A percentile compares a stretch with the other conserved stretches of the same genome.
Evolutionary conservation across 2,329 filamentous ascomycete species (phyloP).

Genomic region (Hymenoscyphus fructigenus): DNA sequence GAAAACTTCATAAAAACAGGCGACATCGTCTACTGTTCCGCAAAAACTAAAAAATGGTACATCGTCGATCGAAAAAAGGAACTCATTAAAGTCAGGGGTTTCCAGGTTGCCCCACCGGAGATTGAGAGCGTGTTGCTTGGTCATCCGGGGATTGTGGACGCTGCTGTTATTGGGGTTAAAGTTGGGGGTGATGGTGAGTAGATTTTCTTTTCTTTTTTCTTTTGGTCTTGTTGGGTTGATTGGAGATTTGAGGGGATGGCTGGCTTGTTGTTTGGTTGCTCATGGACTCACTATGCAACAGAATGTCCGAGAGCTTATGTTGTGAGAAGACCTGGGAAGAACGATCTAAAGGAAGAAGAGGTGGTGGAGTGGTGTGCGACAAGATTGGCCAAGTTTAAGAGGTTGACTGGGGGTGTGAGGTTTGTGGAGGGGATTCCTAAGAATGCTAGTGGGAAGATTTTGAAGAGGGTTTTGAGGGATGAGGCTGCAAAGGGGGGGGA

Average conservation of each 20-base stretch:
- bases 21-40: conserved; percentile 62
- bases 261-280: too few relatives aligned
- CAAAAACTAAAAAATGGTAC: conserved; percentile 66
- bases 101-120: conserved; percentile 46
- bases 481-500: conserved; percentile 11
- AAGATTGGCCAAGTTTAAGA: conserved; percentile 63
- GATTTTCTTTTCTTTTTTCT: too few relatives aligned
- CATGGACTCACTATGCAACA: conserved; percentile 55
- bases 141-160: conserved; percentile 50
- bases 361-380: conserved; percentile 59
- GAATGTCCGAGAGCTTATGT: conserved; percentile 41
- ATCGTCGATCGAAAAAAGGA: conserved; percentile 74
- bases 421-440: conserved; percentile 72
- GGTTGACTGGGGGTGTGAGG: conserved; percentile 67
- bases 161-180: conserved; percentile 58
- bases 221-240: background rate
- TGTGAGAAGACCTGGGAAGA: conserved; percentile 45
- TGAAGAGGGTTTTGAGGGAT: conserved; percentile 46
- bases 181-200: conserved; percentile 35
- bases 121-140: conserved; percentile 40
- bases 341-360: conserved; percentile 41
- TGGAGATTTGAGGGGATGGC: too few relatives aligned
- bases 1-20: conserved; percentile 73
- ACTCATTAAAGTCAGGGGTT: conserved; percentile 46
- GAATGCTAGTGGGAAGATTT: conserved; percentile 58